Conservation (phyloP, 352 stramenopile genomes). For the Phytophthora pseudosyringae region DNA sequence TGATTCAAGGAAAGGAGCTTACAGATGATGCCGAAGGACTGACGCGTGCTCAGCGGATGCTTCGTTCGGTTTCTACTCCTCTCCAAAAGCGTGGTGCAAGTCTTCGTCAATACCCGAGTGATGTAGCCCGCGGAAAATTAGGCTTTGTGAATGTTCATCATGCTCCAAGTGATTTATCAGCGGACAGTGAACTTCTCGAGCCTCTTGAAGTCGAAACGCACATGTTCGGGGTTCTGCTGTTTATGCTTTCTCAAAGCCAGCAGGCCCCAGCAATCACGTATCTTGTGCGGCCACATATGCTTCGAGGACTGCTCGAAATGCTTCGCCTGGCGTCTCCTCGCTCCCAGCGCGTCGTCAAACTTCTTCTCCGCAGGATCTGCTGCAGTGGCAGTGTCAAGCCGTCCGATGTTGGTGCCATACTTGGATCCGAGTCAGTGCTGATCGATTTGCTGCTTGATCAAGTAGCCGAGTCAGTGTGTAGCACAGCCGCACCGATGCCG, state of each 20-base stretch:
- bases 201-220: conserved; percentile 81
- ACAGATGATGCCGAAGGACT: conserved; percentile 79
- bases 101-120: conserved; percentile 55
- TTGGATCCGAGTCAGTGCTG: conserved; percentile 82
- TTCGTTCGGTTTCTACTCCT: conserved; percentile 83
- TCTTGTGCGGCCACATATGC: conserved; percentile 62
- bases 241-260: conserved; percentile 82
- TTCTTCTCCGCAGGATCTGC: conserved; percentile 77
- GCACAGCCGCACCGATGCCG: conserved; percentile 68
- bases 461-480: conserved; percentile 87
- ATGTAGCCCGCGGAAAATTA: conserved; percentile 46
- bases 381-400: conserved; percentile 74
- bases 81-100: conserved; percentile 61
- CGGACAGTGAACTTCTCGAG: conserved; percentile 59
- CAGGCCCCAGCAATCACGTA: conserved; percentile 65
- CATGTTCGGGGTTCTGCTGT: conserved; percentile 74
- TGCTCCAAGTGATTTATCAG: conserved; percentile 43
- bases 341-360: conserved; percentile 83
- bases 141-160: conserved; percentile 45
- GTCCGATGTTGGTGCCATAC: conserved; percentile 66
- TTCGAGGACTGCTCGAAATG: conserved; percentile 81
- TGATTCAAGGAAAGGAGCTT: conserved; percentile 70
- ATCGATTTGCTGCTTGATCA: conserved; percentile 88
- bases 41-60: conserved; percentile 80
- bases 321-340: conserved; percentile 78